These are phyloP conservation scores for Cudoniella acicularis DNA, from an alignment of 495 filamentous ascomycete genomes.

Conservation along the genomic window DNA sequence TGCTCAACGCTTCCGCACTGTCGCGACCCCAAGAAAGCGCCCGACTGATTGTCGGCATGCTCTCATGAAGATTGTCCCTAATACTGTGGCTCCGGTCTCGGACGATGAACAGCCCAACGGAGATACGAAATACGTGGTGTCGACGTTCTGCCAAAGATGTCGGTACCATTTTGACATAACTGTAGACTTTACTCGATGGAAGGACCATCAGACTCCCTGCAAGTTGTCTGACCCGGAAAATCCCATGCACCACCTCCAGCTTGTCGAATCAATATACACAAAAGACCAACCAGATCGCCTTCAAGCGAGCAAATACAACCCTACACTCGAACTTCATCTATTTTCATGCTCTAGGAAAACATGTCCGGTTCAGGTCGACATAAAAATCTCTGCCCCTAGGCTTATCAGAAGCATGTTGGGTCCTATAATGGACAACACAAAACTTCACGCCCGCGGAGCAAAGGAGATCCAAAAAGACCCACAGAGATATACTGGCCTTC, in stretches of 20 bases:
- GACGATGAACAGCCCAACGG: slow-evolving; percentile 11
- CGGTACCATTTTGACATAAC: slow-evolving; percentile 20
- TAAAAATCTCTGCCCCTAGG: slow-evolving; percentile 21
- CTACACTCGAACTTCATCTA: slow-evolving; percentile 11
- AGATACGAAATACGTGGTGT: slow-evolving; percentile 13
- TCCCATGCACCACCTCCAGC: slow-evolving; percentile 25
- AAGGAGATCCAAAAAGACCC: slow-evolving; percentile 22
- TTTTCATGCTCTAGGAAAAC: slow-evolving; percentile 18
- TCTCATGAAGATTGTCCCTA: slow-evolving; percentile 18
- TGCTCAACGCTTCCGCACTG: slow-evolving; percentile 12
- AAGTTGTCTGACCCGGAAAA: slow-evolving; percentile 11
- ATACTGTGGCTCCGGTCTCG: slow-evolving; percentile 10
- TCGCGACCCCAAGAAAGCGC: not conserved
- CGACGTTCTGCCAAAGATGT: slow-evolving; percentile 23
- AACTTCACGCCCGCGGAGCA: slow-evolving; percentile 13
- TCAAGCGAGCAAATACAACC: slow-evolving; percentile 16
- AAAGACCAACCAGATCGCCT: slow-evolving; percentile 3
- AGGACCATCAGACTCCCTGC: slow-evolving; percentile 10
- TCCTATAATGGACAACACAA: slow-evolving; percentile 11
- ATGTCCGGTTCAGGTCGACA: slow-evolving; percentile 20
- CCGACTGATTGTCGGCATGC: slow-evolving; percentile 21
- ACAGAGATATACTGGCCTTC: slow-evolving; percentile 10
- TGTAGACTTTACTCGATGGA: slow-evolving; percentile 11
- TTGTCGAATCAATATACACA: not conserved
- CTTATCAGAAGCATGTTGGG: slow-evolving; percentile 7